Conservation (phyloP, 371 early-diverging fungal species). For the Lichtheimia ramosa region DNA sequence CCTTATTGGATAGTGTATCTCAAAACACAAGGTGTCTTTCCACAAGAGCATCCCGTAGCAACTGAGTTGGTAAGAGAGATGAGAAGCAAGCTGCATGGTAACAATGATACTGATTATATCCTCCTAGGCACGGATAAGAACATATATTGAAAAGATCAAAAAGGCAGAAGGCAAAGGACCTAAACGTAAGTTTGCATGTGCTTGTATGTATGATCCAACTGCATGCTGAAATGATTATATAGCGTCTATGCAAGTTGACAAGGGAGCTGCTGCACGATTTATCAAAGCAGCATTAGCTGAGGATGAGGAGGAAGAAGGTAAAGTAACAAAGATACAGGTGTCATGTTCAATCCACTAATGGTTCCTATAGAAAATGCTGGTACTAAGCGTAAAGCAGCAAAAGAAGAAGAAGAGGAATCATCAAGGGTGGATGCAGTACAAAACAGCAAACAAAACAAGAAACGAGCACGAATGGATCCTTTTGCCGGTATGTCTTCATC, state of each 20-base stretch:
- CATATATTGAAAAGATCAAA: slow-evolving; percentile 53
- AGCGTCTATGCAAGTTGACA: slow-evolving; percentile 51
- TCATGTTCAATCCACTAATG: not conserved
- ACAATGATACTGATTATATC: not conserved
- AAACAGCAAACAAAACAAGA: not conserved
- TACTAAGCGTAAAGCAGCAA: not conserved
- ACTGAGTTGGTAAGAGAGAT: slow-evolving; percentile 44
- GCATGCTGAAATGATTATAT: not conserved
- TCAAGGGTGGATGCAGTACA: not conserved
- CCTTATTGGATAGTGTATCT: slow-evolving; percentile 41
- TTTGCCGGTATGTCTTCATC: not conserved
- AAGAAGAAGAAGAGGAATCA: not conserved
- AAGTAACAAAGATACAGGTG: not conserved
- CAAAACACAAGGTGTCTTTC: slow-evolving; percentile 49
- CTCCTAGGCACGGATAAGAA: slow-evolving; percentile 46
- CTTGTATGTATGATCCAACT: not conserved
- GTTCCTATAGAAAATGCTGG: not conserved
- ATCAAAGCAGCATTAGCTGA: slow-evolving; percentile 47
- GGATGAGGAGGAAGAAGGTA: slow-evolving; percentile 9
- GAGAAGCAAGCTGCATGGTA: not conserved
- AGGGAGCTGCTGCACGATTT: slow-evolving; percentile 56
- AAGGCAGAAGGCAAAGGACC: slow-evolving; percentile 35
- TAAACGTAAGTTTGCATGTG: slow-evolving; percentile 26
- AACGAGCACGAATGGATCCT: slow-evolving; percentile 7
- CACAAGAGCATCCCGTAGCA: slow-evolving; percentile 49